These are phyloP conservation scores for Apiospora malaysiana DNA, from an alignment of 2,329 filamentous ascomycete species.

Conservation along the genomic window DNA sequence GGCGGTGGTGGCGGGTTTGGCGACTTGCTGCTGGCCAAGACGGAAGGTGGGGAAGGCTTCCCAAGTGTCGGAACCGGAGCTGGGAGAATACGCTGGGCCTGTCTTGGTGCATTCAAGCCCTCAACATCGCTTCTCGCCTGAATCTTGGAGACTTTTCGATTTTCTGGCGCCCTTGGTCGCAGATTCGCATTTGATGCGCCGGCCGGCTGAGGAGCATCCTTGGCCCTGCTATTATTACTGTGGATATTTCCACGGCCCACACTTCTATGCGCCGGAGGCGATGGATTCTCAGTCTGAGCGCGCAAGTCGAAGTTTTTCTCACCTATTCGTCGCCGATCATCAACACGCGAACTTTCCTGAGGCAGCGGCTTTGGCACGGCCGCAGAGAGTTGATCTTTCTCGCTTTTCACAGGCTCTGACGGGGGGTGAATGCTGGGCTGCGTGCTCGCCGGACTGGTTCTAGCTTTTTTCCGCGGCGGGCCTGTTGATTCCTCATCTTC, in stretches of 20 bases:
- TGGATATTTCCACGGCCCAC: not conserved
- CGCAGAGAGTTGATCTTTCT: not conserved
- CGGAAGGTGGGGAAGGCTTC: slow-evolving; percentile 4
- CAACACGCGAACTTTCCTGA: not conserved
- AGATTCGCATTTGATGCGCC: not conserved
- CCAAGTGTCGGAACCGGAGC: slow-evolving; percentile 4
- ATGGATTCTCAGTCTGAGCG: slow-evolving; percentile 11
- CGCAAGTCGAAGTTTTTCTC: slow-evolving; percentile 3
- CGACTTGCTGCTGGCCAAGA: not conserved
- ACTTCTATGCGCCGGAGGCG: not conserved
- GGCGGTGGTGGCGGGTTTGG: not conserved
- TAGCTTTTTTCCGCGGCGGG: not conserved
- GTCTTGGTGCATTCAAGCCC: not conserved
- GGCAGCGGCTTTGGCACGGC: not conserved
- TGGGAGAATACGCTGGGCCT: not conserved
- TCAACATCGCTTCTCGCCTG: not conserved
- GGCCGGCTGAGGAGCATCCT: not conserved
- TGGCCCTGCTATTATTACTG: not conserved
- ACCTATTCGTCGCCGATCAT: not conserved
- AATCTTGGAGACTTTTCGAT: not conserved
- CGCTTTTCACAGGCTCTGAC: not conserved
- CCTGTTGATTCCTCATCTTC: not conserved
- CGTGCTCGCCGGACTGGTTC: not conserved
- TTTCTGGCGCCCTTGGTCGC: not conserved
- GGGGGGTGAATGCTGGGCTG: not conserved